A percentile compares a stretch with the other conserved stretches of the same genome.
These are phyloP conservation scores for Chiua sp. DNA, from an alignment of 1,284 basidiomycete genomes.

Conservation along the genomic window DNA sequence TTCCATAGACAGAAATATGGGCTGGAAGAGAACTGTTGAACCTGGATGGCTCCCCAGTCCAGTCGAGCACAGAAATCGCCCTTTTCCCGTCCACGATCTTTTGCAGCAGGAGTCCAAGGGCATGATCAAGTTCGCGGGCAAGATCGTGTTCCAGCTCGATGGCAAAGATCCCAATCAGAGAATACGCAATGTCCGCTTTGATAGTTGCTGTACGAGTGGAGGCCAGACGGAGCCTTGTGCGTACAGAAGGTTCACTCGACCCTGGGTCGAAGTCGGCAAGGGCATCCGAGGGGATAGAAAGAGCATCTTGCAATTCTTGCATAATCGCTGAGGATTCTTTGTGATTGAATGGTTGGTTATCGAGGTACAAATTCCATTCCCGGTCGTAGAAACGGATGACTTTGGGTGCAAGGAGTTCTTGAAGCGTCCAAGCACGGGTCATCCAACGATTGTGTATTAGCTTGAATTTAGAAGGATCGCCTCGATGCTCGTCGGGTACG, in stretches of 20 bases:
- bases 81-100: slow-evolving; percentile 9
- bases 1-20: slow-evolving; percentile 15
- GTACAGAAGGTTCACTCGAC: background rate
- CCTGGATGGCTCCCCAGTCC: slow-evolving; percentile 19
- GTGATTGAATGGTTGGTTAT: slow-evolving; percentile 7
- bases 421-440: slow-evolving; percentile 22
- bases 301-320: background rate
- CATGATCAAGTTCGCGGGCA: too few relatives aligned
- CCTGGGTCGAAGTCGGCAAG: slow-evolving; percentile 1
- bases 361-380: slow-evolving; percentile 7
- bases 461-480: too few relatives aligned
- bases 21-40: slow-evolving; percentile 19
- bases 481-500: too few relatives aligned
- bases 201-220: slow-evolving; percentile 17
- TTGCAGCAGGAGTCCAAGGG: slow-evolving; percentile 7
- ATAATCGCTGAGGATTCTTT: slow-evolving; percentile 8
- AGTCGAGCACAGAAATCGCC: slow-evolving; percentile 20
- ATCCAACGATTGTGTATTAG: slow-evolving; percentile 19
- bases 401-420: slow-evolving; percentile 17
- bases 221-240: slow-evolving; percentile 15
- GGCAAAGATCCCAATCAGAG: too few relatives aligned
- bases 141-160: too few relatives aligned
- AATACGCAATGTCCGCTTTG: slow-evolving; percentile 17
- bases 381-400: slow-evolving; percentile 15
- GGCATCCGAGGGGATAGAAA: background rate